Percentiles rank a stretch among this genome's conserved stretches.
Evolutionary conservation across 768 basidiomycete species (phyloP).

Genomic region (Tricholoma sp.): DNA sequence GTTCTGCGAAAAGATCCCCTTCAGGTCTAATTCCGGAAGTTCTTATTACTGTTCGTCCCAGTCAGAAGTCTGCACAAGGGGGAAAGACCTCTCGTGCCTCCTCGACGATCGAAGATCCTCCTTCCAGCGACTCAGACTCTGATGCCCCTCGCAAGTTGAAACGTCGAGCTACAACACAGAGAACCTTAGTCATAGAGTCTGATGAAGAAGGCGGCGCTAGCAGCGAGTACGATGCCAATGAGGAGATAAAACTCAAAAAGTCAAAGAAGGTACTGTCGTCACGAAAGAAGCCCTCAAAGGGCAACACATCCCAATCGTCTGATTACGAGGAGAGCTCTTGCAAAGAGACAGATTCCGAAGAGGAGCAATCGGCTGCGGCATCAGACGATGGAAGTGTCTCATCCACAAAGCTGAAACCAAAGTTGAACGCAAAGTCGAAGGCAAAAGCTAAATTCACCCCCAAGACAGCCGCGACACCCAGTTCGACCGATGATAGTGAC

Average conservation of each 20-base stretch:
- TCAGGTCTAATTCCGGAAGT: slow-evolving; percentile 53
- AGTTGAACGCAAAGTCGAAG: slow-evolving; percentile 19
- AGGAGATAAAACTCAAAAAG: slow-evolving; percentile 23
- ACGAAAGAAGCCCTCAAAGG: slow-evolving; percentile 16
- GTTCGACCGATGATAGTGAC: slow-evolving; percentile 19
- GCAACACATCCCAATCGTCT: slow-evolving; percentile 27
- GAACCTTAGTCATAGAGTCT: slow-evolving; percentile 47
- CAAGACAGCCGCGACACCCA: slow-evolving; percentile 14
- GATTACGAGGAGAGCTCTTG: slow-evolving; percentile 37
- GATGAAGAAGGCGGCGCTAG: slow-evolving; percentile 44
- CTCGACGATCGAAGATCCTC: slow-evolving; percentile 29
- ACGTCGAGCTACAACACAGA: slow-evolving; percentile 35
- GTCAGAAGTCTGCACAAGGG: slow-evolving; percentile 12
- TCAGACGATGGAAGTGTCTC: slow-evolving; percentile 30
- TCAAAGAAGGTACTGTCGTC: slow-evolving; percentile 16
- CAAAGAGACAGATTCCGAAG: slow-evolving; percentile 29
- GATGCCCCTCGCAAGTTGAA: slow-evolving; percentile 31
- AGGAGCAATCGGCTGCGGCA: slow-evolving; percentile 23
- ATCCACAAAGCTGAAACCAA: slow-evolving; percentile 17
- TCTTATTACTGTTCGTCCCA: slow-evolving; percentile 35
- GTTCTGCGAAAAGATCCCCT: slow-evolving; percentile 19
- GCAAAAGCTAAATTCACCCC: slow-evolving; percentile 7
- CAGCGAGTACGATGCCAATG: slow-evolving; percentile 52
- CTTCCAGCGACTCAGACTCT: slow-evolving; percentile 34
- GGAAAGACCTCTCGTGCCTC: slow-evolving; percentile 20